Conservation (phyloP, 768 basidiomycete genomes). For the Pulveroboletus ravenelii region DNA sequence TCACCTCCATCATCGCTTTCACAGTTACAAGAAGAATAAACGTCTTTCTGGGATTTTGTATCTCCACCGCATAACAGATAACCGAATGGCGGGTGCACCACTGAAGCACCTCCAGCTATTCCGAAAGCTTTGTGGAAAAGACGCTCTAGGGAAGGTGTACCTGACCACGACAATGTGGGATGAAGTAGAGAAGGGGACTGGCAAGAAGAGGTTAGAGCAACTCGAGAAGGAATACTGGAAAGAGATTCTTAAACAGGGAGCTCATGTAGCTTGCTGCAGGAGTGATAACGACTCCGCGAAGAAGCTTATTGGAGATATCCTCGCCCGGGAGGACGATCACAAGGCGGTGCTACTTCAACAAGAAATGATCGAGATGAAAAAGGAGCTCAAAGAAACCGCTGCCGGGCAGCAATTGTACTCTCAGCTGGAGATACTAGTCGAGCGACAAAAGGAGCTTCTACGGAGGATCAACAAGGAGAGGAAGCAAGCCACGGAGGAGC, state of each 20-base stretch:
- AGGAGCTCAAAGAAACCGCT: conserved; percentile 6
- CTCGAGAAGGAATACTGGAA: conserved; percentile 9
- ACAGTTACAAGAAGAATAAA: conserved; percentile 7
- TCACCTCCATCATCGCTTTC: neutral
- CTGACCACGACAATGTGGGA: conserved; percentile 41
- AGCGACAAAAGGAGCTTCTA: conserved; percentile 8
- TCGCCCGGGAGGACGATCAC: neutral
- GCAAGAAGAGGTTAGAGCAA: conserved; percentile 12
- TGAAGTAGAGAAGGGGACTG: conserved; percentile 19
- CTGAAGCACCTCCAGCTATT: conserved; percentile 34
- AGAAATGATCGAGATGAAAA: conserved; percentile 5
- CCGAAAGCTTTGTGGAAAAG: conserved; percentile 21
- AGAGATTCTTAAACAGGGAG: conserved; percentile 8
- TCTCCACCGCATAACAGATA: conserved; percentile 38
- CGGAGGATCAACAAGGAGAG: conserved; percentile 8
- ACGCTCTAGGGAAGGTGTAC: conserved; percentile 30
- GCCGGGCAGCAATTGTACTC: conserved; percentile 2
- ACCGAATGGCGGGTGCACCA: conserved; percentile 33
- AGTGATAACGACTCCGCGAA: conserved; percentile 6
- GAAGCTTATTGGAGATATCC: conserved; percentile 6
- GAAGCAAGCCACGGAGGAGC: neutral
- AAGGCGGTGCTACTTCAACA: neutral
- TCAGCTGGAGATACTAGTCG: conserved; percentile 1
- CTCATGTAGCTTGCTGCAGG: conserved; percentile 5
- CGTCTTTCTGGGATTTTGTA: conserved; percentile 35